Conservation (phyloP, 2,329 filamentous ascomycete genomes). For the Colletotrichum falcatum region DNA sequence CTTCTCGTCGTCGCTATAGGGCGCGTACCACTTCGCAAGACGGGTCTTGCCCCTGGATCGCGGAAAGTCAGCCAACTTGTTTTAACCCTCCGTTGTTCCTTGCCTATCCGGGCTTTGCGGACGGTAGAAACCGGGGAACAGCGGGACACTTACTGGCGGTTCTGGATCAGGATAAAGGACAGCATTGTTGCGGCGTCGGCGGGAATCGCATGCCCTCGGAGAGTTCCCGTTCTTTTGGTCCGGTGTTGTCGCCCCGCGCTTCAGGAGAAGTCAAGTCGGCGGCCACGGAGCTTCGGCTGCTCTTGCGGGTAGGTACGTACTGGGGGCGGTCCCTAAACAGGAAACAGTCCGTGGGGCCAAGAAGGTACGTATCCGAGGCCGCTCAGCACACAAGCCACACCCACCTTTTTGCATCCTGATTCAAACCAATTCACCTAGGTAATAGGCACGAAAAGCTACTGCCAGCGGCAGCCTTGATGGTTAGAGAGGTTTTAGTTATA, state of each 20-base stretch:
- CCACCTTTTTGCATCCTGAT: not conserved
- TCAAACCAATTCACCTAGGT: not conserved
- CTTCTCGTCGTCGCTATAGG: conserved; percentile 98
- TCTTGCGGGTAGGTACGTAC: conserved; percentile 25
- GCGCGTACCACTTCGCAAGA: conserved; percentile 98
- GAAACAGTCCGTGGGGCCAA: not conserved
- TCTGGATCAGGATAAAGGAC: conserved; percentile 87
- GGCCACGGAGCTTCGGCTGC: conserved; percentile 35
- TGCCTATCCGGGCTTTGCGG: not conserved
- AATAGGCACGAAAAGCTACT: not conserved
- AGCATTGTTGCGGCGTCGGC: conserved; percentile 59
- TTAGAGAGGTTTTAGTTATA: not conserved
- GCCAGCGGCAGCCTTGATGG: not conserved
- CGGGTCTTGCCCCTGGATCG: conserved; percentile 89
- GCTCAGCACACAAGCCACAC: not conserved
- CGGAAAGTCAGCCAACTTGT: conserved; percentile 24
- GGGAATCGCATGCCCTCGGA: conserved; percentile 27
- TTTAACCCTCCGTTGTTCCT: conserved; percentile 4
- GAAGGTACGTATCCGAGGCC: conserved; percentile 4
- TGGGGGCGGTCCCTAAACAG: conserved; percentile 1
- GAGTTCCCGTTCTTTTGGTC: not conserved
- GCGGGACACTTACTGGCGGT: conserved; percentile 72
- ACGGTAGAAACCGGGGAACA: not conserved
- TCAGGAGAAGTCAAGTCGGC: conserved; percentile 32
- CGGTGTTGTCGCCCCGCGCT: conserved; percentile 18